phyloP scores from a whole-genome alignment of 1,284 basidiomycete genomes.

The Trametes sp. region DNA sequence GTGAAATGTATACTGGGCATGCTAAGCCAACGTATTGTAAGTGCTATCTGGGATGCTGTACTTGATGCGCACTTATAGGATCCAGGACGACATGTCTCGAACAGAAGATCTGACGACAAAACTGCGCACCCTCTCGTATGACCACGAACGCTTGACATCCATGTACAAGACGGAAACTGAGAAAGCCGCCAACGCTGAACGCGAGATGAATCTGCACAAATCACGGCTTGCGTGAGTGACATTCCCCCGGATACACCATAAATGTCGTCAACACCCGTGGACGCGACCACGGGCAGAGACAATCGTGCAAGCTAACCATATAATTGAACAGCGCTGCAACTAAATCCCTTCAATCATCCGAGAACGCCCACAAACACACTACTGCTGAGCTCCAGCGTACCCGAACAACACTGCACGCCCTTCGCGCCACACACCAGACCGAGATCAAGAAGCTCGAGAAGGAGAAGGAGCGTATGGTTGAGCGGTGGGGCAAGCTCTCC shows the following conservation, averaged over 20 bases:
- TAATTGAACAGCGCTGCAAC: conserved; percentile 54
- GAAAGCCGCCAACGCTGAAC: conserved; percentile 71
- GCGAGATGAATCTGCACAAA: conserved; percentile 77
- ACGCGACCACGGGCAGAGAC: too few relatives aligned
- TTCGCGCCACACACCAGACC: conserved; percentile 70
- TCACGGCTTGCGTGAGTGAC: conserved; percentile 70
- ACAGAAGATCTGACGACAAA: conserved; percentile 81
- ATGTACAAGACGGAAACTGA: conserved; percentile 67
- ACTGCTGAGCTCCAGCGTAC: conserved; percentile 72
- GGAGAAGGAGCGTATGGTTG: conserved; percentile 80
- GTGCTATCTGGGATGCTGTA: too few relatives aligned
- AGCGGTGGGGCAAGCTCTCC: conserved; percentile 76
- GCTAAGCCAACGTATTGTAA: conserved; percentile 80
- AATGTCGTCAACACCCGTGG: too few relatives aligned
- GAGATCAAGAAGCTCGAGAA: conserved; percentile 86
- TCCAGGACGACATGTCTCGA: conserved; percentile 80
- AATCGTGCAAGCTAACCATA: background rate
- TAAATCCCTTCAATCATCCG: conserved; percentile 62
- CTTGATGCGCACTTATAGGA: background rate
- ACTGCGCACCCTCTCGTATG: conserved; percentile 81
- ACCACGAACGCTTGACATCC: conserved; percentile 77
- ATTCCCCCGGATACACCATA: background rate
- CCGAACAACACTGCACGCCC: conserved; percentile 65
- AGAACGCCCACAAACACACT: conserved; percentile 73
- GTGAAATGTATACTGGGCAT: conserved; percentile 82